Evolutionary conservation across 805 yeast species (phyloP).

Genomic region (Lachancea dasiensis): DNA sequence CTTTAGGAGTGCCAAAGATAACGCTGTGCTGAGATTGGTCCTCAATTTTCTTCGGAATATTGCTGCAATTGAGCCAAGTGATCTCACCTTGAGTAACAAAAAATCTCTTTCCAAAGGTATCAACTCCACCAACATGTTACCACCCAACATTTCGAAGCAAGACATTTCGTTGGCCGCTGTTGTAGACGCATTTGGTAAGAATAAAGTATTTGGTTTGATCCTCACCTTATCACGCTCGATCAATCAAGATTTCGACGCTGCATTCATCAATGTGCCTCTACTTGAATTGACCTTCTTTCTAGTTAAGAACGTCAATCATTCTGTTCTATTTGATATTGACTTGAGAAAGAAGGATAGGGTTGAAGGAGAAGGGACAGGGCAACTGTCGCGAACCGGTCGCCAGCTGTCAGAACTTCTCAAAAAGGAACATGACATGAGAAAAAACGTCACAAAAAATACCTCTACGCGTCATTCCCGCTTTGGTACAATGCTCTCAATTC

Average conservation of each 20-base stretch:
- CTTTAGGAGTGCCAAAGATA: slow-evolving; percentile 65
- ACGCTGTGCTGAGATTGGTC: slow-evolving; percentile 64
- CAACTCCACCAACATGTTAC: slow-evolving; percentile 35
- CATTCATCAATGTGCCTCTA: slow-evolving; percentile 53
- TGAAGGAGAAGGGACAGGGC: neutral
- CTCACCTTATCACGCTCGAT: slow-evolving; percentile 65
- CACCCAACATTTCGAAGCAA: slow-evolving; percentile 50
- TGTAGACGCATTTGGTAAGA: slow-evolving; percentile 52
- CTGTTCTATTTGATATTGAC: slow-evolving; percentile 12
- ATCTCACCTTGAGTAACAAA: slow-evolving; percentile 42
- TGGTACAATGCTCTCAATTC: slow-evolving; percentile 77
- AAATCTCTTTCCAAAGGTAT: slow-evolving; percentile 33
- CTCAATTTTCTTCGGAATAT: slow-evolving; percentile 72
- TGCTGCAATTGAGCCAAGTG: slow-evolving; percentile 70
- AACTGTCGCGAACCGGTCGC: slow-evolving; percentile 32
- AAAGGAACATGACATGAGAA: slow-evolving; percentile 53
- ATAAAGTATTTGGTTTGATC: slow-evolving; percentile 66
- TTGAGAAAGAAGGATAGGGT: neutral
- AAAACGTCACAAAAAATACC: slow-evolving; percentile 41
- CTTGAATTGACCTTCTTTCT: slow-evolving; percentile 66
- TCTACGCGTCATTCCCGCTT: slow-evolving; percentile 83
- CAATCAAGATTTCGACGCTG: slow-evolving; percentile 55
- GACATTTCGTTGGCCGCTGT: slow-evolving; percentile 64
- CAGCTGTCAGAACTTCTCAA: slow-evolving; percentile 48
- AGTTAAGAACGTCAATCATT: slow-evolving; percentile 48